Base-by-base conservation (phyloP, 805 yeast genomes). In the Dipodascus geniculatus region DNA sequence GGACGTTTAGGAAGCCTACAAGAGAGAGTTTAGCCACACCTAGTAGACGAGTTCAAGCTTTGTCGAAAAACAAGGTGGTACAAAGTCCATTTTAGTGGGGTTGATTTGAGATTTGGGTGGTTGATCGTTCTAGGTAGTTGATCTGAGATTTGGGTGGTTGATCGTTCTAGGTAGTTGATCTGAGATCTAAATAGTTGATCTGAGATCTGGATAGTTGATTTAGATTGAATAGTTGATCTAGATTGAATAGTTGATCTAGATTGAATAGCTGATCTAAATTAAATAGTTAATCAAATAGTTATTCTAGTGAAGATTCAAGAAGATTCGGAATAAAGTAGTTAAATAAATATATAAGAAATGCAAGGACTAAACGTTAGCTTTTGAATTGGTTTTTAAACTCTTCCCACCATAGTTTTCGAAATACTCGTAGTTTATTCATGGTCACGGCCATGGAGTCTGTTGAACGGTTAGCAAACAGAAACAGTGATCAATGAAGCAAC, bases 1-100 rank as follows among this genome's bases (percentile, higher is more conserved):
- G 71, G 53, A 76, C 79, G 1, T 80, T 88, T 70, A 74, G 74
- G 55, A 73, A 71, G 55, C 85, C 90, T 3, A 74, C 77, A 28
- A 69, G 77, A 55, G 73, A 74, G 57, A 68, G 77, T 22, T 63
- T 75, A 51, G 74, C 75, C 22, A 60, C 62, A 1, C 63, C 63
- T 16, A 58, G 56, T 20, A 51, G 53, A 38, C 50, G 61, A 24
- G 57, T 58, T 9, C 59, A 56, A 19, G 61, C 62, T 28, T n/a
- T 56, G 52, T 51, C 58, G 2, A 54, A 61, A 3, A 58, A 60
- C 50, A 54, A 56, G 49, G 56, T 60, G n/a, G 63, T 68, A 2
- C 62, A 68, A 48, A 61, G 33, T 28, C 33, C 33, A 28, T 28
- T 6, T 28, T n/a, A n/a, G n/a, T n/a, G n/a, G n/a, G n/a, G n/a